These are phyloP conservation scores for Pseudonectria foliicola DNA, from an alignment of 2,329 filamentous ascomycete species.

Conservation along the genomic window DNA sequence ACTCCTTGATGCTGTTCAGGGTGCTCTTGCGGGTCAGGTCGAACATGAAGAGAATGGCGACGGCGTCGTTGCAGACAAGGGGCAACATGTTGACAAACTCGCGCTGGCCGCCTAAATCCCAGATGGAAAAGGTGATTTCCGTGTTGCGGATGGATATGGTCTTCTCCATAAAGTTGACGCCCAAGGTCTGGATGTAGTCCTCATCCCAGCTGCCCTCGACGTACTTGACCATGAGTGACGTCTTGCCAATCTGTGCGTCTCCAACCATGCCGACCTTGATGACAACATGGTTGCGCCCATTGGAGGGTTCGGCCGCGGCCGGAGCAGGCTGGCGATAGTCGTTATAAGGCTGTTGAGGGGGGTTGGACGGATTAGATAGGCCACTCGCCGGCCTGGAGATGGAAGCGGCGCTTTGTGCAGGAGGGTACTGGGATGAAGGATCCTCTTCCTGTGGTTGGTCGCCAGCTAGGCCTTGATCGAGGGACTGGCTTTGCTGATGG, in stretches of 20 bases:
- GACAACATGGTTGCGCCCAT: slow-evolving; percentile 68
- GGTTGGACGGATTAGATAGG: slow-evolving; percentile 43
- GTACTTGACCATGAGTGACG: slow-evolving; percentile 98
- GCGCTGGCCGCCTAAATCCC: slow-evolving; percentile 94
- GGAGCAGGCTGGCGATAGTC: slow-evolving; percentile 34
- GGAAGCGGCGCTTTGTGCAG: slow-evolving; percentile 35
- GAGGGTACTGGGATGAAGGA: slow-evolving; percentile 37
- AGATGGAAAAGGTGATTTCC: slow-evolving; percentile 98
- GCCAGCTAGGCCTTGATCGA: slow-evolving; percentile 41
- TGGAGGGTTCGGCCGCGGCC: slow-evolving; percentile 30
- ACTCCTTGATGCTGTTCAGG: slow-evolving; percentile 98
- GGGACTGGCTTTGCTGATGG: slow-evolving; percentile 39
- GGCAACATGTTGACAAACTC: slow-evolving; percentile 99
- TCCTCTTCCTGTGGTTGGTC: slow-evolving; percentile 38
- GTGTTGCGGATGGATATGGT: slow-evolving; percentile 99
- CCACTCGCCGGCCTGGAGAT: slow-evolving; percentile 51
- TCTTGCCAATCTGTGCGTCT: slow-evolving; percentile 98
- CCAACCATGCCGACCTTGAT: slow-evolving; percentile 99
- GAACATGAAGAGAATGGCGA: slow-evolving; percentile 99
- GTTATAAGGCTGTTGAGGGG: slow-evolving; percentile 30
- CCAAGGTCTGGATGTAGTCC: slow-evolving; percentile 97
- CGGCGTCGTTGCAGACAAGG: slow-evolving; percentile 97
- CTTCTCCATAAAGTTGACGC: slow-evolving; percentile 99
- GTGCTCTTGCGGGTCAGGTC: slow-evolving; percentile 97
- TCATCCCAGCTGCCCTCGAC: slow-evolving; percentile 99